Evolutionary conservation across 768 basidiomycete genomes (phyloP).

Genomic region (Pleurotus cornucopiae): DNA sequence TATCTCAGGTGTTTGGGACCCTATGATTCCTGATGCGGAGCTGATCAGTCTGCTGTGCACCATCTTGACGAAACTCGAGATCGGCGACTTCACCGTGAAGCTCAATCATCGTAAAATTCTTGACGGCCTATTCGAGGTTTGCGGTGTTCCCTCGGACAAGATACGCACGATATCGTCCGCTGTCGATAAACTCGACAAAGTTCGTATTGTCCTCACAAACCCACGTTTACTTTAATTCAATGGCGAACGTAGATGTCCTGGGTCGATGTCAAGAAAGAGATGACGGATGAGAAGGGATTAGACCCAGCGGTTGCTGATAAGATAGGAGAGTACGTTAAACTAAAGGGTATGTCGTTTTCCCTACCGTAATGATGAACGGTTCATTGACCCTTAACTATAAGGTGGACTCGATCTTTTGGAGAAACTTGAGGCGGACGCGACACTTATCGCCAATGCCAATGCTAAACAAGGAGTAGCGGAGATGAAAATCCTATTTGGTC

Average conservation of each 20-base stretch:
- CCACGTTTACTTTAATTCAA: neutral
- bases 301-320: slow-evolving; percentile 78
- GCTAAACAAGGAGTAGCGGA: slow-evolving; percentile 84
- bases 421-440: slow-evolving; percentile 57
- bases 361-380: slow-evolving; percentile 21
- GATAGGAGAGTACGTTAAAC: slow-evolving; percentile 96
- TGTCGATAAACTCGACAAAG: slow-evolving; percentile 98
- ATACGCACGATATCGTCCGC: slow-evolving; percentile 92
- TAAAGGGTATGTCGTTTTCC: slow-evolving; percentile 60
- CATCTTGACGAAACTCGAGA: slow-evolving; percentile 75
- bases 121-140: slow-evolving; percentile 95
- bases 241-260: slow-evolving; percentile 62
- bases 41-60: slow-evolving; percentile 79
- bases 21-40: slow-evolving; percentile 98
- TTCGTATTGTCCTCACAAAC: slow-evolving; percentile 19
- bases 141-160: slow-evolving; percentile 88
- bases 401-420: slow-evolving; percentile 78
- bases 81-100: slow-evolving; percentile 95
- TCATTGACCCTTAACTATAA: too few relatives aligned
- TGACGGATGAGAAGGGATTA: slow-evolving; percentile 96
- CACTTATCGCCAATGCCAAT: slow-evolving; percentile 62
- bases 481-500: slow-evolving; percentile 80
- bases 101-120: slow-evolving; percentile 95
- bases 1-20: slow-evolving; percentile 86
- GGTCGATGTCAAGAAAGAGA: slow-evolving; percentile 90